Percentiles rank a stretch among this genome's conserved stretches.
Evolutionary conservation across 371 early-diverging fungal genomes (phyloP).

Genomic region (Mortierella sp.): DNA sequence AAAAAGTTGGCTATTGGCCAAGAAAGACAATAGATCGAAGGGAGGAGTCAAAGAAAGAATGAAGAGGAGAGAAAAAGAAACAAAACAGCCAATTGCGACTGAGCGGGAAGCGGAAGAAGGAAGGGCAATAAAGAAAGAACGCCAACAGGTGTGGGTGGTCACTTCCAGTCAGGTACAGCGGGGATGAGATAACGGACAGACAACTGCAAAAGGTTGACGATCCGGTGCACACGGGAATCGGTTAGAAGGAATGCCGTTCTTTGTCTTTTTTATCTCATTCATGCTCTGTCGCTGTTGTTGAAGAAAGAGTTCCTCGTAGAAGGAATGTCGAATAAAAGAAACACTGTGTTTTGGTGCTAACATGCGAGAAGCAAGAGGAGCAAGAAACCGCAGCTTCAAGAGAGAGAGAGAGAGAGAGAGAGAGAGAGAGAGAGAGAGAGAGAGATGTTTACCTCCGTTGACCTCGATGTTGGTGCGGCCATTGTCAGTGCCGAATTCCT

Average conservation of each 20-base stretch:
- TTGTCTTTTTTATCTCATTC: background rate
- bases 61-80: background rate
- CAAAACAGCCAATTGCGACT: background rate
- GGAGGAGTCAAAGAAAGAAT: background rate
- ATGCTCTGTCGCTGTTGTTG: background rate
- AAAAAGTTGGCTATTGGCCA: no score
- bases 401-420: no score
- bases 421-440: no score
- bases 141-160: background rate
- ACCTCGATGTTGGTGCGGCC: slow-evolving; percentile 5
- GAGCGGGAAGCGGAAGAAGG: background rate
- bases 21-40: background rate
- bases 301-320: background rate
- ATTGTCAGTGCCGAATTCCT: slow-evolving; percentile 22
- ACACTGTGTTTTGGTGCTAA: background rate
- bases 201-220: background rate
- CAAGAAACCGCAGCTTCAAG: background rate
- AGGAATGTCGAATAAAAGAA: background rate
- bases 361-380: background rate
- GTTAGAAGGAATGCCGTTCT: background rate
- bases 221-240: slow-evolving; percentile 4
- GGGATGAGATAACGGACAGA: background rate
- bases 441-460: slow-evolving; percentile 19
- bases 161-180: background rate
- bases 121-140: background rate